Evolutionary conservation across 371 early-diverging fungal genomes (phyloP).

Genomic region (Mortierella sp.): DNA sequence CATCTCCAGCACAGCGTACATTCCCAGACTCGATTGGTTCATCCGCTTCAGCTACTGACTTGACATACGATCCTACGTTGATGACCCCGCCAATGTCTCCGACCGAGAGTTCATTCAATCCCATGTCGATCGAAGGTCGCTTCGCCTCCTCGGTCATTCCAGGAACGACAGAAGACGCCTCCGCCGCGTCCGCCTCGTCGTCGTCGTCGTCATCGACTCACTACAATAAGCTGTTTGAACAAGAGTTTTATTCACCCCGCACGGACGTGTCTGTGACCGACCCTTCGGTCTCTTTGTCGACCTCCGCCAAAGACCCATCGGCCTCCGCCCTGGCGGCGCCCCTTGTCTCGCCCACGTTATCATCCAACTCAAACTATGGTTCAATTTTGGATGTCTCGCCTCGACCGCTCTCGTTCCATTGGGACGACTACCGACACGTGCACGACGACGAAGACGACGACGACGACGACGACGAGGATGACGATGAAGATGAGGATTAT

Average conservation of each 20-base stretch:
- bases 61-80: constrained; percentile 25
- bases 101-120: constrained; percentile 33
- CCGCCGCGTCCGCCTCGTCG: background rate
- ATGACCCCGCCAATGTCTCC: constrained; percentile 54
- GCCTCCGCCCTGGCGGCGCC: background rate
- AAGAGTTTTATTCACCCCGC: constrained; percentile 2
- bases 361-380: background rate
- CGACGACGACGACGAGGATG: constrained; percentile 9
- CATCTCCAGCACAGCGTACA: constrained; percentile 9
- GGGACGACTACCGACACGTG: constrained; percentile 37
- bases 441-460: constrained; percentile 27
- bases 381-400: constrained; percentile 18
- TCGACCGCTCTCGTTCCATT: constrained; percentile 38
- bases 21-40: background rate
- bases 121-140: constrained; percentile 28
- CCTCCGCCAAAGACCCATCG: background rate
- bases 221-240: background rate
- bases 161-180: background rate
- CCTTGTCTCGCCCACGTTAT: constrained; percentile 2
- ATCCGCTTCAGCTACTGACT: background rate
- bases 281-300: constrained; percentile 5
- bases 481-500: background rate
- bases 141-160: constrained; percentile 14
- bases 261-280: constrained; percentile 4
- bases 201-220: constrained; percentile 8